A percentile compares a stretch with the other conserved stretches of the same genome.
These are phyloP conservation scores for Geranium rotundifolium DNA, from an alignment of 345 rosid species.

Conservation along the genomic window DNA sequence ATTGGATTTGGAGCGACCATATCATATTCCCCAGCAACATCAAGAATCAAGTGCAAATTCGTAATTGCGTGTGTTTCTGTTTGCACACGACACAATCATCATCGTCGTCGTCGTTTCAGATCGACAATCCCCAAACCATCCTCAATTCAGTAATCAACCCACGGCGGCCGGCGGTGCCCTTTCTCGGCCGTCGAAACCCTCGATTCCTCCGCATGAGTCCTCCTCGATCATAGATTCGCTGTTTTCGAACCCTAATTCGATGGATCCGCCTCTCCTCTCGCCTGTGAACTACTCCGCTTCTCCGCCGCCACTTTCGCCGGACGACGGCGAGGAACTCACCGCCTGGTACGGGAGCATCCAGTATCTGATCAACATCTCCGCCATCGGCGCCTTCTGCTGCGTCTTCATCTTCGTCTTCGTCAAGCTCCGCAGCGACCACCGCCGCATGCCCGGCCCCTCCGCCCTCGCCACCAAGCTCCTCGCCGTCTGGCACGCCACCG, in stretches of 20 bases:
- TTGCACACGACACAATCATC: neutral
- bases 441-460: constrained; percentile 71
- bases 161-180: neutral
- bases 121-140: too few species aligned
- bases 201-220: neutral
- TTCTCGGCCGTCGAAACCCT: neutral
- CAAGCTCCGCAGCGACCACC: constrained; percentile 94
- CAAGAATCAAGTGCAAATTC: neutral
- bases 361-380: constrained; percentile 78
- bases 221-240: too few species aligned
- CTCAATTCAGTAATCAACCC: too few species aligned
- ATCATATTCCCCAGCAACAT: too few species aligned
- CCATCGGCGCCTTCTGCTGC: constrained; percentile 70
- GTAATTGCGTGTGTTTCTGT: too few species aligned
- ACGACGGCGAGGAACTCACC: constrained; percentile 25
- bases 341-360: constrained; percentile 94
- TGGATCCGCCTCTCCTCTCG: constrained; percentile 3
- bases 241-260: neutral
- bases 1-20: too few species aligned
- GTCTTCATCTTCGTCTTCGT: constrained; percentile 75
- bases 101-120: neutral
- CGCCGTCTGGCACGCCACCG: constrained; percentile 91
- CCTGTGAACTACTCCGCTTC: constrained; percentile 16
- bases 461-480: constrained; percentile 71
- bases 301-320: constrained; percentile 32